Evolutionary conservation across 345 rosid species (phyloP).

Genomic region (Salix arbutifolia): DNA sequence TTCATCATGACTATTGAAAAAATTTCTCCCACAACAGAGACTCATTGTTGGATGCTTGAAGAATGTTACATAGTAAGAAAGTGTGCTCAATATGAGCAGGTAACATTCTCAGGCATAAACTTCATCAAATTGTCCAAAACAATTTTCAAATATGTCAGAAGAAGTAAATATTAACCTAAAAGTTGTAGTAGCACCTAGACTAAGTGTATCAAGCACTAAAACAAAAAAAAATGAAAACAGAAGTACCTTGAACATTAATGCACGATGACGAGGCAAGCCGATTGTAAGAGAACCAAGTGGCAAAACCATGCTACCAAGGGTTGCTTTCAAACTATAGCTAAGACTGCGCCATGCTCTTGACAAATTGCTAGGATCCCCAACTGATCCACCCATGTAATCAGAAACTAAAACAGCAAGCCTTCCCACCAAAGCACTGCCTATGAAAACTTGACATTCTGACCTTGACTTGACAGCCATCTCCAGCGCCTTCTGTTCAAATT

Average conservation of each 20-base stretch:
- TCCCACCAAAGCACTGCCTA: conserved; percentile 48
- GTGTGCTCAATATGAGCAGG: background rate
- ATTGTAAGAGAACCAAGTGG: conserved; percentile 88
- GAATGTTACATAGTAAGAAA: background rate
- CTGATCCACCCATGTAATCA: conserved; percentile 91
- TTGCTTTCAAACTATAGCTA: conserved; percentile 68
- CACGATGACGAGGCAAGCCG: conserved; percentile 96
- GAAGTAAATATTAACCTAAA: background rate
- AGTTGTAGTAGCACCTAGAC: background rate
- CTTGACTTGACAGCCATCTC: conserved; percentile 59
- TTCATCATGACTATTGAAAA: background rate
- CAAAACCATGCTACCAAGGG: conserved; percentile 77
- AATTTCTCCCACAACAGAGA: background rate
- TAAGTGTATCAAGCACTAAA: background rate
- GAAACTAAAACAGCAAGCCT: conserved; percentile 77
- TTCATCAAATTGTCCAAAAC: background rate
- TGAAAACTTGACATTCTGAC: conserved; percentile 39
- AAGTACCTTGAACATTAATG: conserved; percentile 82
- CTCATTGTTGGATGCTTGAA: background rate
- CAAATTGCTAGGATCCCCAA: conserved; percentile 65
- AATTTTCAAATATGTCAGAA: background rate
- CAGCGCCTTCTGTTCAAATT: conserved; percentile 74
- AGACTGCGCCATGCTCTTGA: conserved; percentile 71
- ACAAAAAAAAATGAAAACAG: background rate
- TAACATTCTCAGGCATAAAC: background rate